A percentile compares a stretch with the other conserved stretches of the same genome.
These are phyloP conservation scores for Xenoacremonium recifei DNA, from an alignment of 2,329 filamentous ascomycete species.

Conservation along the genomic window DNA sequence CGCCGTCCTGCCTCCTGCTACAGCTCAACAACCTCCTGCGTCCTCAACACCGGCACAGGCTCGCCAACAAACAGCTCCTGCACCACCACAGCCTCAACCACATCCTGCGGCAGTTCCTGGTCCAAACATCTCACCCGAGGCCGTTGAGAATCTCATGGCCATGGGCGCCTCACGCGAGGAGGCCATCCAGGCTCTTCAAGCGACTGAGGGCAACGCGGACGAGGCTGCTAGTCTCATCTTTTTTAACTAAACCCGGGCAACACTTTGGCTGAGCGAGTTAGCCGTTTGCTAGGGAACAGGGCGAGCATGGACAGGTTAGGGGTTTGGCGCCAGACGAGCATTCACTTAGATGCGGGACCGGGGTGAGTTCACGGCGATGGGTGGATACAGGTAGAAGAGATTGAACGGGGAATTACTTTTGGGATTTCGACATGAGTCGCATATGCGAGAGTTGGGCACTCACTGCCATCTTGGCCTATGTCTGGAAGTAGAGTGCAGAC, in stretches of 20 bases:
- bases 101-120: slow-evolving; percentile 8
- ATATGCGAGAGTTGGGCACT: too few relatives aligned
- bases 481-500: too few relatives aligned
- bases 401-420: slow-evolving; percentile 4
- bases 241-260: slow-evolving; percentile 22
- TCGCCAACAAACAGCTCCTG: slow-evolving; percentile 24
- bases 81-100: slow-evolving; percentile 25
- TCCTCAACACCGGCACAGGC: slow-evolving; percentile 20
- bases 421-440: too few relatives aligned
- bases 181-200: slow-evolving; percentile 77
- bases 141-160: slow-evolving; percentile 72
- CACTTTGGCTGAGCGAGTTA: too few relatives aligned
- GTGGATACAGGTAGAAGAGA: slow-evolving; percentile 22
- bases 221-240: slow-evolving; percentile 82
- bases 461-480: too few relatives aligned
- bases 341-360: slow-evolving; percentile 20
- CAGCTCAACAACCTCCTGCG: slow-evolving; percentile 22
- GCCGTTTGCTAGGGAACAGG: slow-evolving; percentile 6
- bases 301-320: slow-evolving; percentile 6
- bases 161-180: slow-evolving; percentile 76
- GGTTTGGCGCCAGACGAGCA: slow-evolving; percentile 13
- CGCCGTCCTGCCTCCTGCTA: slow-evolving; percentile 52
- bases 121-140: slow-evolving; percentile 53
- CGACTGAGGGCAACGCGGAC: slow-evolving; percentile 82
- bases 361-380: slow-evolving; percentile 9